phyloP scores from a whole-genome alignment of 352 stramenopile genomes.

The Phytophthora cryptogea region DNA sequence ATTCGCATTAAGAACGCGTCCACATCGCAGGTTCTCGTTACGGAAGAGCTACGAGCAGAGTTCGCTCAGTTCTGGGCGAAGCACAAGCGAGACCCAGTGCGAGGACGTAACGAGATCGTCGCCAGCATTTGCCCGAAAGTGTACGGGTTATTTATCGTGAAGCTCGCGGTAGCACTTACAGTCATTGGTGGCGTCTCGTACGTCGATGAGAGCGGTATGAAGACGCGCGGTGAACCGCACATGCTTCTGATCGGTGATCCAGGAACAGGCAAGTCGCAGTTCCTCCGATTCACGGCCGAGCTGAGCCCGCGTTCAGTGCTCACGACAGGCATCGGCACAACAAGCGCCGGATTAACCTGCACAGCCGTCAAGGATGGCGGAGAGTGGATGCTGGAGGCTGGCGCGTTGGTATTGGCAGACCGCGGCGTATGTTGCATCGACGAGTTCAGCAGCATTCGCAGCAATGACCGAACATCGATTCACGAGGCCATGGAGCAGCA shows the following conservation, averaged over 20 bases:
- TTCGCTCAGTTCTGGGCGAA: conserved; percentile 93
- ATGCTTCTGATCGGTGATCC: conserved; percentile 86
- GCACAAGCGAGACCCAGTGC: conserved; percentile 48
- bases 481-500: conserved; percentile 99
- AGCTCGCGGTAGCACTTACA: conserved; percentile 92
- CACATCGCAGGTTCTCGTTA: conserved; percentile 65
- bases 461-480: conserved; percentile 93
- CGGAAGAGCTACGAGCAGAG: conserved; percentile 84
- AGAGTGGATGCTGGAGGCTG: conserved; percentile 97
- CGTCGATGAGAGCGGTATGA: conserved; percentile 69
- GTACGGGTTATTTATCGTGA: conserved; percentile 94
- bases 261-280: conserved; percentile 94
- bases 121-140: conserved; percentile 94
- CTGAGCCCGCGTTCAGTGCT: conserved; percentile 94
- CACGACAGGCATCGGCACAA: conserved; percentile 97
- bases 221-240: conserved; percentile 84
- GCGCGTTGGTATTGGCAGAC: conserved; percentile 92
- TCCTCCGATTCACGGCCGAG: conserved; percentile 95
- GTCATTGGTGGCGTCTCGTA: conserved; percentile 91
- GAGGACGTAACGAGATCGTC: conserved; percentile 91
- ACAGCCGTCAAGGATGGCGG: conserved; percentile 94
- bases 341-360: conserved; percentile 96
- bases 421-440: conserved; percentile 97
- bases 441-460: conserved; percentile 96
- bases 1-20: conserved; percentile 71